Base-by-base conservation (phyloP, 2,329 filamentous ascomycete genomes). In the Microdochium paspali region DNA sequence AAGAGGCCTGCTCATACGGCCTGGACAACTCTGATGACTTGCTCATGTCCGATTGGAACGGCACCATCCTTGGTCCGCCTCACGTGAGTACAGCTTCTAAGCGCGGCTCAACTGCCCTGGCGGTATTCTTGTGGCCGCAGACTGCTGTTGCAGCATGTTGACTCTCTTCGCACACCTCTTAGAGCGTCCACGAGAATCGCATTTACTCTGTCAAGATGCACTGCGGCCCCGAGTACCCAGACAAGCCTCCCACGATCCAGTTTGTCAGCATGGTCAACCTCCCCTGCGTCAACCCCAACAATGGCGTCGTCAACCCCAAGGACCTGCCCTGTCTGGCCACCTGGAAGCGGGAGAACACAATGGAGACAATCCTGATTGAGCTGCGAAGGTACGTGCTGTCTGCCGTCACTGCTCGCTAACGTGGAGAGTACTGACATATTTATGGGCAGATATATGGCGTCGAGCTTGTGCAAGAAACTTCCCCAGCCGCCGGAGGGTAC, bases 181-280 rank as follows among this genome's bases (percentile, higher is more conserved):
- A 93, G 87, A 95, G 90, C 68, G 90, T 85, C 52, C 91, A 97
- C 66, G 93, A 98, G 76, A 98, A 98, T 71, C 87, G 93, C 61
- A 98, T 98, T 72, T 98, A 98, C 77, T 94, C 89, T 57, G 79
- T 98, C 60, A 94, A 91, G 69, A 95, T 98, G 73, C 85, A 95
- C 72, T 98, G 93, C 72, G 90, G 90, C 52, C 76, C 82, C 44
- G 74, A 87, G 49, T 98, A 98, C 66, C 93, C 93, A 46, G 90
- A 95, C 64, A 74, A 80, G 52, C 93, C 93, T 43, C 93, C 93
- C 0, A 82, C 85, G 46, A 87, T 98, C 60, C 84, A 91, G 61
- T 98, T 98, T 69, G 82, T 93, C 59, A 95, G 87, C 60, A 87
- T 89, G 68, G 85, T 98, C 71, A 96, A 97, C 71, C 79, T 97